These are phyloP conservation scores for Elasticomyces elasticus DNA, from an alignment of 495 filamentous ascomycete genomes.

Conservation along the genomic window DNA sequence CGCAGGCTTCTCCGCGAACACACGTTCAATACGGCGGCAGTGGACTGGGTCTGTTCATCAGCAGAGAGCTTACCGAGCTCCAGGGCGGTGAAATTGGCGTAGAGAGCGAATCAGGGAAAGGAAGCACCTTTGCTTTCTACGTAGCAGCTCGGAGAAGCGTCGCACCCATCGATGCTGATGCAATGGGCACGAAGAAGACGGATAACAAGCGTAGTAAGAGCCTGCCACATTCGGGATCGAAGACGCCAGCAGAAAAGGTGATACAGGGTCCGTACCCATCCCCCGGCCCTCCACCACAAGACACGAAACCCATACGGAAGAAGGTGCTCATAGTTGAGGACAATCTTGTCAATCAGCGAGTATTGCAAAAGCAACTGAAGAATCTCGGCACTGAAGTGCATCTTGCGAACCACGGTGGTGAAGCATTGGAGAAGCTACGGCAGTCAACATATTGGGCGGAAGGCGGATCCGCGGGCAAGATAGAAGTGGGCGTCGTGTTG, in stretches of 20 bases:
- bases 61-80: constrained; percentile 62
- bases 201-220: background rate
- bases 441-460: constrained; percentile 27
- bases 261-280: background rate
- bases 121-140: constrained; percentile 81
- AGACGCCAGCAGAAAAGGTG: background rate
- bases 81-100: constrained; percentile 82
- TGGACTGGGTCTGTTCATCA: constrained; percentile 76
- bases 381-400: constrained; percentile 54
- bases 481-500: constrained; percentile 53
- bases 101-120: constrained; percentile 55
- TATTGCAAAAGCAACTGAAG: constrained; percentile 53
- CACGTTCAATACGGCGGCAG: constrained; percentile 76
- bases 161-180: constrained; percentile 22
- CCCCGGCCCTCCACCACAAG: background rate
- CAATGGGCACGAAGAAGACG: background rate
- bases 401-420: constrained; percentile 64
- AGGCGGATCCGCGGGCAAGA: constrained; percentile 21
- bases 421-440: constrained; percentile 54
- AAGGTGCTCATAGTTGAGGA: constrained; percentile 70
- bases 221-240: background rate
- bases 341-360: constrained; percentile 65
- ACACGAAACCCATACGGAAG: constrained; percentile 7
- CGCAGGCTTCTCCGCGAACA: constrained; percentile 66
- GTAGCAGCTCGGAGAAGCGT: constrained; percentile 48